Conservation (phyloP, 208 protist genomes). For the Porcisia hertigi region DNA sequence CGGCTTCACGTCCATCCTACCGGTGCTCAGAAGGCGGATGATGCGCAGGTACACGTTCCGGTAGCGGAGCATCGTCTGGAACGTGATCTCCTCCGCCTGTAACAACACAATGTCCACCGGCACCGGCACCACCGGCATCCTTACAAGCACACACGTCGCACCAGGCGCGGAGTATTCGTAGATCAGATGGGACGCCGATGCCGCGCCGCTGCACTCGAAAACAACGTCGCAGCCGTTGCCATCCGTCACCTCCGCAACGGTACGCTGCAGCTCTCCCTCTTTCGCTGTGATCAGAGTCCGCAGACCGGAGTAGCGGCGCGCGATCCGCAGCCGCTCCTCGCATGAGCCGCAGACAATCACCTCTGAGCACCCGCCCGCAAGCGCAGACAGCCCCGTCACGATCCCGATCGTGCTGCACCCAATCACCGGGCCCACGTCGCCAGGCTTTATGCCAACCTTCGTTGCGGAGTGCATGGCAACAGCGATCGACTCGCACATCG, state of each 20-base stretch:
- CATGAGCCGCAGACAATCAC: slow-evolving; percentile 46
- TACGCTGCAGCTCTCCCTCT: slow-evolving; percentile 26
- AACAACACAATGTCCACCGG: slow-evolving; percentile 38
- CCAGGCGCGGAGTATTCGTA: slow-evolving; percentile 43
- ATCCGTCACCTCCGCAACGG: slow-evolving; percentile 35
- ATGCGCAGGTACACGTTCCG: slow-evolving; percentile 47
- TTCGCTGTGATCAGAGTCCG: slow-evolving; percentile 39
- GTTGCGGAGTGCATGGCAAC: slow-evolving; percentile 63
- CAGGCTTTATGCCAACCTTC: slow-evolving; percentile 49
- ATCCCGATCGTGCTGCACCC: slow-evolving; percentile 54
- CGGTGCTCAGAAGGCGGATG: slow-evolving; percentile 46
- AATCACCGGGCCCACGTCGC: slow-evolving; percentile 37
- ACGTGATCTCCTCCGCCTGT: slow-evolving; percentile 60
- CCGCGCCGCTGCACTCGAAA: slow-evolving; percentile 51
- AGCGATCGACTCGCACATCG: slow-evolving; percentile 67
- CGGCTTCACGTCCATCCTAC: slow-evolving; percentile 57
- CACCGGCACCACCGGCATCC: slow-evolving; percentile 47
- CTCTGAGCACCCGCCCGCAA: slow-evolving; percentile 50
- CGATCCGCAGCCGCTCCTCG: slow-evolving; percentile 37
- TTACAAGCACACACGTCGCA: slow-evolving; percentile 46
- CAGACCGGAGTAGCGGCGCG: slow-evolving; percentile 33
- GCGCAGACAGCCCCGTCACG: slow-evolving; percentile 44
- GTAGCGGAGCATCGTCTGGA: slow-evolving; percentile 55
- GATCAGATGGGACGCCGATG: slow-evolving; percentile 38
- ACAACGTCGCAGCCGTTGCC: slow-evolving; percentile 42